phyloP scores from a whole-genome alignment of 139 green algal species.

The Ettlia oleoabundans region DNA sequence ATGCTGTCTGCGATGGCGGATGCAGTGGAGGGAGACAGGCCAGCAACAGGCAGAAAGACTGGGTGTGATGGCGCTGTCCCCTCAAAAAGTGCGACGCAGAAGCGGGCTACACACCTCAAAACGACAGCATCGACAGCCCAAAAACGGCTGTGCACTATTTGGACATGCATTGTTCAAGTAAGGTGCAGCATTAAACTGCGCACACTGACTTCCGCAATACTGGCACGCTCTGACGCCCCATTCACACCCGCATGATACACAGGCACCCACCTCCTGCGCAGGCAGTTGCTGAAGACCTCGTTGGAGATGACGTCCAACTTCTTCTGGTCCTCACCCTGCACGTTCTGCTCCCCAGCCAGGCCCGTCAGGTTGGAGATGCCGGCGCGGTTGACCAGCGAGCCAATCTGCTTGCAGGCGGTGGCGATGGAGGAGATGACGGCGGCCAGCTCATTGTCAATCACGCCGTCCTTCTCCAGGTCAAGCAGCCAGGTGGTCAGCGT shows the following conservation, averaged over 20 bases:
- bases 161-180: too few relatives aligned
- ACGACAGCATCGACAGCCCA: too few relatives aligned
- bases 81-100: too few relatives aligned
- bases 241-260: neutral
- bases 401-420: conserved; percentile 98
- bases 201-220: too few relatives aligned
- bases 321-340: conserved; percentile 98
- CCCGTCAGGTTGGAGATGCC: conserved; percentile 96
- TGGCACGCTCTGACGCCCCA: neutral
- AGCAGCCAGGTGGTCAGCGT: conserved; percentile 55
- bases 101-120: too few relatives aligned
- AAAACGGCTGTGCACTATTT: too few relatives aligned
- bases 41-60: too few relatives aligned
- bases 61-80: too few relatives aligned
- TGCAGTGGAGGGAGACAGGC: too few relatives aligned
- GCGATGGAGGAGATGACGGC: conserved; percentile 93
- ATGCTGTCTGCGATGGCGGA: too few relatives aligned
- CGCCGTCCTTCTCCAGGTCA: conserved; percentile 80
- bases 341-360: conserved; percentile 63
- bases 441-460: conserved; percentile 91
- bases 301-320: conserved; percentile 99
- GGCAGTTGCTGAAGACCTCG: conserved; percentile 95
- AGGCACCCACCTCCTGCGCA: conserved; percentile 59
- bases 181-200: too few relatives aligned
- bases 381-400: conserved; percentile 88